A percentile compares a stretch with the other conserved stretches of the same genome.
Conservation (phyloP, 2,329 filamentous ascomycete genomes). For the Ilyonectria destructans region DNA sequence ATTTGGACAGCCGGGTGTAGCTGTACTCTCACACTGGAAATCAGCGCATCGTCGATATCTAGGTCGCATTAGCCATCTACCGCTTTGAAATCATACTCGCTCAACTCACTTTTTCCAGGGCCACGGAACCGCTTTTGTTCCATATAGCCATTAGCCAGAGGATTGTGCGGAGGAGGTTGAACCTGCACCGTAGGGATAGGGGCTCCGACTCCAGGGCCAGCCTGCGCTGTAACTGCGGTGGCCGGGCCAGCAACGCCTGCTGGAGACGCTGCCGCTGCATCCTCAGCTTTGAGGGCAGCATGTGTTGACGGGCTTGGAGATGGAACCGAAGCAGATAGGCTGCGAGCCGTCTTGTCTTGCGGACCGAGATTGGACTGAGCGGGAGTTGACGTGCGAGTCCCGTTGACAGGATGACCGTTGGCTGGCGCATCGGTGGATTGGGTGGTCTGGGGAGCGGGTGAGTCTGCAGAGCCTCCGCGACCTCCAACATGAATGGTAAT, state of each 20-base stretch:
- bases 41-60: slow-evolving; percentile 75
- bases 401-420: slow-evolving; percentile 46
- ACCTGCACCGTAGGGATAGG: slow-evolving; percentile 40
- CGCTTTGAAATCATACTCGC: no score
- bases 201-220: slow-evolving; percentile 21
- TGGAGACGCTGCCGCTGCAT: slow-evolving; percentile 50
- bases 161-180: slow-evolving; percentile 48
- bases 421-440: slow-evolving; percentile 43
- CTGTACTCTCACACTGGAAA: slow-evolving; percentile 76
- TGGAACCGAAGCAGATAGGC: slow-evolving; percentile 56
- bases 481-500: slow-evolving; percentile 82
- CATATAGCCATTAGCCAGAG: slow-evolving; percentile 52
- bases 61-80: slow-evolving; percentile 43
- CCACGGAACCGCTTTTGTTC: slow-evolving; percentile 58
- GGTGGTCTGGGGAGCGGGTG: slow-evolving; percentile 62
- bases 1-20: slow-evolving; percentile 79
- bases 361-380: slow-evolving; percentile 37
- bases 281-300: slow-evolving; percentile 56
- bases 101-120: slow-evolving; percentile 60
- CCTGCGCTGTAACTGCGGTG: slow-evolving; percentile 38
- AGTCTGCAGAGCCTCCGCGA: slow-evolving; percentile 69
- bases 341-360: slow-evolving; percentile 59
- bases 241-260: slow-evolving; percentile 41
- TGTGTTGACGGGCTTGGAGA: slow-evolving; percentile 64
- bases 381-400: slow-evolving; percentile 39